Conservation (phyloP, 1,139 yeast genomes). For the Kodamaea sp. region DNA sequence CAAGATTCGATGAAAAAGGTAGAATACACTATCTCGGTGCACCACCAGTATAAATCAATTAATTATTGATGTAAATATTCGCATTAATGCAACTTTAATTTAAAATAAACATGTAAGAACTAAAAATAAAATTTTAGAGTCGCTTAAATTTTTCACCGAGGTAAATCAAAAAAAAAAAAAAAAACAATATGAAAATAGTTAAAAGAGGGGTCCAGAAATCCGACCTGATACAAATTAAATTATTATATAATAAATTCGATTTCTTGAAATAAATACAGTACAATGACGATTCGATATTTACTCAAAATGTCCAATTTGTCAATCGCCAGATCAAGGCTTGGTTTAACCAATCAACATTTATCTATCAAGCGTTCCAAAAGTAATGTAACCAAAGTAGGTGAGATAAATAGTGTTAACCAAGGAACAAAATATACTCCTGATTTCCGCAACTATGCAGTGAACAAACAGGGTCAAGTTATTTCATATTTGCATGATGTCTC, state of each 20-base stretch:
- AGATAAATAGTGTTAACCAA: constrained; percentile 16
- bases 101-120: too few species aligned
- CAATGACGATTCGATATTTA: too few species aligned
- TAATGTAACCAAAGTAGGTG: constrained; percentile 5
- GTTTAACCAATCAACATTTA: constrained; percentile 22
- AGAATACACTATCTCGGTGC: constrained; percentile 49
- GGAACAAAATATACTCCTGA: constrained; percentile 36
- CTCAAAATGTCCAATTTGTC: background rate
- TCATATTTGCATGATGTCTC: constrained; percentile 81
- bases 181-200: too few species aligned
- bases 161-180: too few species aligned
- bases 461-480: constrained; percentile 53
- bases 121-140: too few species aligned
- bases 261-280: too few species aligned
- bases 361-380: constrained; percentile 12
- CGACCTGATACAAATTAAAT: too few species aligned
- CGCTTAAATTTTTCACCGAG: too few species aligned
- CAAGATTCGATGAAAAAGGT: constrained; percentile 61
- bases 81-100: too few species aligned
- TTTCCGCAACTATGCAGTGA: constrained; percentile 32
- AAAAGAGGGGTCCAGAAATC: too few species aligned
- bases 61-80: too few species aligned
- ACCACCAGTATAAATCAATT: constrained; percentile 49
- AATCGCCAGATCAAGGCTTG: constrained; percentile 19
- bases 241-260: too few species aligned